phyloP scores from a whole-genome alignment of 176 grass and related monocot species.

The Carex myosuroides region DNA sequence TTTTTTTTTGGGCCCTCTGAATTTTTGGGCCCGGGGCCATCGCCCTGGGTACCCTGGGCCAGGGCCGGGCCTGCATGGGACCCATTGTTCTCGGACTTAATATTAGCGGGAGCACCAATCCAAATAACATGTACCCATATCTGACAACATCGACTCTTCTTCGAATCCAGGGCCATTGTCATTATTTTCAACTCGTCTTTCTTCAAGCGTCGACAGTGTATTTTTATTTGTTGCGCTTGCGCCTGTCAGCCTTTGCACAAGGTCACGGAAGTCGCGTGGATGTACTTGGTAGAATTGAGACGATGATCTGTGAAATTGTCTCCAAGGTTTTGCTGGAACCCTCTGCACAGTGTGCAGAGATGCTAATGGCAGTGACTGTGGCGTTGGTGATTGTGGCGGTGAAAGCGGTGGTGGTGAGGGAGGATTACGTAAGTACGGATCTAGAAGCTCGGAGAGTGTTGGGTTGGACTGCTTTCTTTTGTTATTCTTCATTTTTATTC shows the following conservation, averaged over 20 bases:
- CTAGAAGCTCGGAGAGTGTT: background rate
- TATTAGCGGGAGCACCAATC: background rate
- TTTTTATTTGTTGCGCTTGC: background rate
- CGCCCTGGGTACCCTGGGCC: too few species aligned
- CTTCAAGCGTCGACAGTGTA: background rate
- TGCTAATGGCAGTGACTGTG: background rate
- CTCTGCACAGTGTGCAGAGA: background rate
- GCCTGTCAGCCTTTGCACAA: conserved; percentile 8
- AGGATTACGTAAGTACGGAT: conserved; percentile 5
- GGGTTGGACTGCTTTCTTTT: background rate
- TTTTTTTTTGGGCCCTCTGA: too few species aligned
- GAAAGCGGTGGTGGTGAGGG: background rate
- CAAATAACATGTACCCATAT: too few species aligned
- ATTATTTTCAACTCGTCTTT: background rate
- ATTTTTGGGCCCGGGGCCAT: too few species aligned
- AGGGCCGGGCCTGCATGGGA: too few species aligned
- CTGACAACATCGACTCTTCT: background rate
- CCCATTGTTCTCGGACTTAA: background rate
- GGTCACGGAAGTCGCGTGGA: background rate
- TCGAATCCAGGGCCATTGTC: background rate
- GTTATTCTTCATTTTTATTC: background rate
- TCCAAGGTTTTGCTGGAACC: background rate
- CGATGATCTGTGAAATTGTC: background rate
- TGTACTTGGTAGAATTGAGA: background rate
- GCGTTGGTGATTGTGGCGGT: background rate